A percentile compares a stretch with the other conserved stretches of the same genome.
These are phyloP conservation scores for Mallotus japonicus DNA, from an alignment of 441 rosid genomes.

Conservation along the genomic window DNA sequence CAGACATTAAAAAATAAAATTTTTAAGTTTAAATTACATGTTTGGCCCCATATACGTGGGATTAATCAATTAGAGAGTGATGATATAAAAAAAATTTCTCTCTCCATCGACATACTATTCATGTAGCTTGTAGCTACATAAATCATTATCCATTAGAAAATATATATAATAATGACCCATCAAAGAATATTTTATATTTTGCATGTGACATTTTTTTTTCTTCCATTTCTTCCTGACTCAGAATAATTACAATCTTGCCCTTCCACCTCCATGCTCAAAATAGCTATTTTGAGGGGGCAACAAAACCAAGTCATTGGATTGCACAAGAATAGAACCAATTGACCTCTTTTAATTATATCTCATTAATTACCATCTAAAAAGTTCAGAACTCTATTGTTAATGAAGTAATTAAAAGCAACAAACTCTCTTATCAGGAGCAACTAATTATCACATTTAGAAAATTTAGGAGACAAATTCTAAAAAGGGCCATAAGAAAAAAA, in stretches of 20 bases:
- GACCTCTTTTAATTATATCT: neutral
- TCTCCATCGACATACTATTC: too few relatives aligned
- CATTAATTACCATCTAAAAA: neutral
- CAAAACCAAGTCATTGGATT: too few relatives aligned
- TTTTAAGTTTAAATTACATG: too few relatives aligned
- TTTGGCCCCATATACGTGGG: too few relatives aligned
- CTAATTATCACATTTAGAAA: neutral
- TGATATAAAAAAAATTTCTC: too few relatives aligned
- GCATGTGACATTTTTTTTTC: slow-evolving; percentile 23
- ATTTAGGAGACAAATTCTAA: neutral
- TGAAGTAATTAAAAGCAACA: slow-evolving; percentile 5
- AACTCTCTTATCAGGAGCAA: neutral
- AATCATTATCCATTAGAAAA: too few relatives aligned
- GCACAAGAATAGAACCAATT: too few relatives aligned
- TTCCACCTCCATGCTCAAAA: neutral
- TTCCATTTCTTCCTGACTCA: neutral
- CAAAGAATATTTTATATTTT: neutral
- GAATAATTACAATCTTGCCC: slow-evolving; percentile 3
- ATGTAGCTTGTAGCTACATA: too few relatives aligned
- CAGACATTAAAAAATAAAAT: too few relatives aligned
- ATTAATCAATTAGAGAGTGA: too few relatives aligned
- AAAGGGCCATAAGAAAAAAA: neutral
- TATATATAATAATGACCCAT: neutral
- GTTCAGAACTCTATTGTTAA: too few relatives aligned
- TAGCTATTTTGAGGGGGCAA: too few relatives aligned